phyloP scores from a whole-genome alignment of 345 rosid genomes.

The Acer negundo region DNA sequence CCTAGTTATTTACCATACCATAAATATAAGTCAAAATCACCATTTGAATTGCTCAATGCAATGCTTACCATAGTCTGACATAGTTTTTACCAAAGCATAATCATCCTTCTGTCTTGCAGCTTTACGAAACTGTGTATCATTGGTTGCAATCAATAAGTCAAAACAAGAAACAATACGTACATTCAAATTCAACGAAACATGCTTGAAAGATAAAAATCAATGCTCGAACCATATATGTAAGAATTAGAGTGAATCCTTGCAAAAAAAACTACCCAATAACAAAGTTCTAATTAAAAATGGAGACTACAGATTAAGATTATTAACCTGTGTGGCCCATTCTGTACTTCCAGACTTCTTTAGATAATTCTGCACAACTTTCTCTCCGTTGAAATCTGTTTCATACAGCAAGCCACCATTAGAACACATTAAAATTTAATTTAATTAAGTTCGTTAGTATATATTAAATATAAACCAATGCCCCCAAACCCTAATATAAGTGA shows the following conservation, averaged over 20 bases:
- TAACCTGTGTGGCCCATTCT: slow-evolving; percentile 91
- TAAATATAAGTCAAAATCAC: background rate
- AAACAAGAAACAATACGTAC: too few relatives aligned
- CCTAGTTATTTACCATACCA: background rate
- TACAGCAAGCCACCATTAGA: slow-evolving; percentile 18
- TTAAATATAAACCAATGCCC: background rate
- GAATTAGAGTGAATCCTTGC: background rate
- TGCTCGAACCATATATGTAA: background rate
- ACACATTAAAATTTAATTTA: background rate
- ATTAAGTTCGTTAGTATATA: background rate
- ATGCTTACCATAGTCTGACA: slow-evolving; percentile 82
- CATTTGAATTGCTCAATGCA: background rate
- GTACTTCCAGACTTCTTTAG: slow-evolving; percentile 74
- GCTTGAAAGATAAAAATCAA: background rate
- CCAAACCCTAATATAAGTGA: background rate
- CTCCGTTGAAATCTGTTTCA: slow-evolving; percentile 91
- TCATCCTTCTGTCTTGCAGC: slow-evolving; percentile 69
- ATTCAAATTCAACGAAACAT: background rate
- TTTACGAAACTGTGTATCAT: slow-evolving; percentile 66
- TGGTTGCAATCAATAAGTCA: slow-evolving; percentile 10
- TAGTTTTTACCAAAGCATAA: slow-evolving; percentile 61
- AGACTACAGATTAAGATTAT: background rate
- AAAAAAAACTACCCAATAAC: background rate
- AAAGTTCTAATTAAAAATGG: background rate
- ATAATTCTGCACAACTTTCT: slow-evolving; percentile 83